Base-by-base conservation (phyloP, 176 grass and related monocot species). In the Raddia guianensis region DNA sequence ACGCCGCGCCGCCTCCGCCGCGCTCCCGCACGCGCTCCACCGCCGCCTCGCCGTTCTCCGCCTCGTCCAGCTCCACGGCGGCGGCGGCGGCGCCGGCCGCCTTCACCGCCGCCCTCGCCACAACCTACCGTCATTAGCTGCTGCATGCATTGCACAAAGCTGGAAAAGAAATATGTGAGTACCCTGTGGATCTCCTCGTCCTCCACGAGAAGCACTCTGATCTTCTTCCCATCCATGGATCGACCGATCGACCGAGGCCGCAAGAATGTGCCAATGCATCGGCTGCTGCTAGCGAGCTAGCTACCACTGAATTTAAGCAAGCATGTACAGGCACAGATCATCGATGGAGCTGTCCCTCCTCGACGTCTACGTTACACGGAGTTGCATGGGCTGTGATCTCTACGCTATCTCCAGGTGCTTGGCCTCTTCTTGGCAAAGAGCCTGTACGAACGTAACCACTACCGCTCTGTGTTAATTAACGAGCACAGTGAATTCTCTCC, bases 151-250 rank as follows among this genome's bases (percentile, higher is more conserved):
- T 40, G 37, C 37, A 40, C 37, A 40, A 40, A 40, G 37, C 37
- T 40, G 3, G 3, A 40, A 73, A 40, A 73, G 20, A 19, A 68
- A 19, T 18, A 53, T 6, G 37, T 40, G 4, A 2, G 37, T 86
- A 92, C 87, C 76, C 76, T 19, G 37, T 83, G 33, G 76, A 89
- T 68, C 59, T 70, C 80, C 42, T 77, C 84, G 68, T 92, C 90
- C 76, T 89, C 90, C 9, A 89, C 90, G 7, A 92, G 86, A 19
- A 92, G 87, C 7, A 89, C 83, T 13, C 34, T 86, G 76, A 73
- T 32, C 53, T 7, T 70, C 78, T 10, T 87, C 2, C 78, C 70
- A 60, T 68, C 53, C 78, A 49, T 40, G 37, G 37, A 40, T 40
- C 37, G 37, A 27, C 58, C 1, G 8, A 40, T 56, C 53, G 16